These are phyloP conservation scores for Nymphaea thermarum DNA, from an alignment of 164 flowering plant genomes.

Conservation along the genomic window DNA sequence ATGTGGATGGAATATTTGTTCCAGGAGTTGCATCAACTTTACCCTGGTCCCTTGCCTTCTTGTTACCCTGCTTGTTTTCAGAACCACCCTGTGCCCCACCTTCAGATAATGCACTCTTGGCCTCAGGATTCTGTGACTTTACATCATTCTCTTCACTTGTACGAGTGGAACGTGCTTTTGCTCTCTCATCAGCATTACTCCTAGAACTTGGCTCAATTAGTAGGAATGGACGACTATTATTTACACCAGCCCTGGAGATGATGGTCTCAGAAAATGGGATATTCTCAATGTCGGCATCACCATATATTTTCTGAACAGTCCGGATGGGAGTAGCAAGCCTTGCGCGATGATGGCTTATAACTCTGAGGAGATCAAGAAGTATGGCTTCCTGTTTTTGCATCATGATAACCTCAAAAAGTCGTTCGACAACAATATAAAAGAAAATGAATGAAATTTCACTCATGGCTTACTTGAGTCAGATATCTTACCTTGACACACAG, in stretches of 20 bases:
- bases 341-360: conserved; percentile 90
- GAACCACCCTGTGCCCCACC: conserved; percentile 9
- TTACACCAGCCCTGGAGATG: conserved; percentile 24
- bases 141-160: conserved; percentile 31
- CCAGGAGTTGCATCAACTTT: conserved; percentile 6
- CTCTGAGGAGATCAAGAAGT: conserved; percentile 85
- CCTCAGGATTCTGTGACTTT: conserved; percentile 6
- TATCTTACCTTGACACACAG: conserved; percentile 77
- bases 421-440: no score
- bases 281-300: conserved; percentile 59
- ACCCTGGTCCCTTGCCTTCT: conserved; percentile 10
- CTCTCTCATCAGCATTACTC: conserved; percentile 37
- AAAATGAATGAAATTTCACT: not conserved
- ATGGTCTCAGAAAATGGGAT: conserved; percentile 44
- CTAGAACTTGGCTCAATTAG: conserved; percentile 51
- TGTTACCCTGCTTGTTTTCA: conserved; percentile 24
- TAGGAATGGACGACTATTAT: conserved; percentile 40
- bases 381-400: conserved; percentile 65
- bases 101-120: conserved; percentile 10
- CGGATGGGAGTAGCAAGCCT: conserved; percentile 96
- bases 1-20: not conserved
- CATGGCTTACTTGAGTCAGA: not conserved
- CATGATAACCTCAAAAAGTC: not conserved
- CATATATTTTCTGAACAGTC: conserved; percentile 70
- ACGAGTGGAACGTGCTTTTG: conserved; percentile 31